These are phyloP conservation scores for Metroxylon sagu DNA, from an alignment of 176 grass and related monocot genomes.

Conservation along the genomic window DNA sequence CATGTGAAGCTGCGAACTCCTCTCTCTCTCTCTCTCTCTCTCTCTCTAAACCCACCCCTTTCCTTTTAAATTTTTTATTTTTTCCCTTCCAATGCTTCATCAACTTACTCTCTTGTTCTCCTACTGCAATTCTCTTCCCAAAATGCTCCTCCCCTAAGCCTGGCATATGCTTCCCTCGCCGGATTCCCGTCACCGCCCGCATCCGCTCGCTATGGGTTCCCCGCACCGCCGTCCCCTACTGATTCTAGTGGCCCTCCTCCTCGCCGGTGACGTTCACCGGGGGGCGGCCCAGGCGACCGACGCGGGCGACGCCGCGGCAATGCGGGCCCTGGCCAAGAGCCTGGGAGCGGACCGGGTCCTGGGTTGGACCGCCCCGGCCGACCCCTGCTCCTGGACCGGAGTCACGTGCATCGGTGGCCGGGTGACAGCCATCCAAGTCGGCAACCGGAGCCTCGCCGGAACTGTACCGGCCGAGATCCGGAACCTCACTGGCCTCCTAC, in stretches of 20 bases:
- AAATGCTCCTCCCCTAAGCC: too few species aligned
- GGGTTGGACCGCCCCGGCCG: constrained; percentile 25
- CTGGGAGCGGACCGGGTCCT: constrained; percentile 29
- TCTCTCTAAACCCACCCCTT: constrained; percentile 4
- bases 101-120: neutral
- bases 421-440: constrained; percentile 48
- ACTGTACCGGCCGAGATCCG: constrained; percentile 41
- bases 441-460: constrained; percentile 17
- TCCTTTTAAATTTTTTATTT: neutral
- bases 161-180: neutral
- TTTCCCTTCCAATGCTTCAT: neutral
- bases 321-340: constrained; percentile 35
- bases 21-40: constrained; percentile 28
- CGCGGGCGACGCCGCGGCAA: constrained; percentile 33
- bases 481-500: constrained; percentile 44
- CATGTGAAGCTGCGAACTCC: constrained; percentile 1
- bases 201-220: too few species aligned
- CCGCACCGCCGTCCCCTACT: neutral
- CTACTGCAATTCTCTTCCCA: neutral
- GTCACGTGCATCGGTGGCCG: constrained; percentile 37
- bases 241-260: neutral
- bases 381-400: constrained; percentile 46
- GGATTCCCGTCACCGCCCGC: too few species aligned
- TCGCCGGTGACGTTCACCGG: neutral
- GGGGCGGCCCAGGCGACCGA: constrained; percentile 5